These are phyloP conservation scores for Solanum chmielewskii DNA, from an alignment of 257 asterid species.

Conservation along the genomic window DNA sequence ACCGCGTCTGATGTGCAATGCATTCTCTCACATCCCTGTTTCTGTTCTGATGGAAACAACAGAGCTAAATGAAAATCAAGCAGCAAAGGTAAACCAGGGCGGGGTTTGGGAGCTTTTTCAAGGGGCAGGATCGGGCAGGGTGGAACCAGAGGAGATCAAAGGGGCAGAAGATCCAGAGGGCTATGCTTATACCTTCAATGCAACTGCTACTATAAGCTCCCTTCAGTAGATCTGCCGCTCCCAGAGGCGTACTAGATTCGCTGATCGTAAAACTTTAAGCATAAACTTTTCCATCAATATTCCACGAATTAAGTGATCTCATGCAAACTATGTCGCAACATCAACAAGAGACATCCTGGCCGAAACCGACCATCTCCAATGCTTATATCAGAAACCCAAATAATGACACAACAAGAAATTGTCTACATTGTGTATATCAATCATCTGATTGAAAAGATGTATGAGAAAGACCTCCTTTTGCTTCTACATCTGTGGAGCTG, in stretches of 20 bases:
- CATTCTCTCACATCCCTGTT: not conserved
- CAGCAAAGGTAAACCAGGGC: not conserved
- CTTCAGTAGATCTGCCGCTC: not conserved
- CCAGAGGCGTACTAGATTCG: not conserved
- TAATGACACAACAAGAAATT: not conserved
- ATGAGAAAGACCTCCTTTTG: not conserved
- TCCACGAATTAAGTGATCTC: not conserved
- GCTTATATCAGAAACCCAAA: not conserved
- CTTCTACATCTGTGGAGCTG: slow-evolving; percentile 29
- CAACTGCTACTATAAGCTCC: not conserved
- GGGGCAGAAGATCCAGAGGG: not conserved
- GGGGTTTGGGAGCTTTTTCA: not conserved
- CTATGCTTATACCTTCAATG: not conserved
- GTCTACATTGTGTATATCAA: not conserved
- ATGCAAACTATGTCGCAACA: not conserved
- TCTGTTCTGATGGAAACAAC: slow-evolving; percentile 3
- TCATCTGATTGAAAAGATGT: not conserved
- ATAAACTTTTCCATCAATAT: not conserved
- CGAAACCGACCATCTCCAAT: not conserved
- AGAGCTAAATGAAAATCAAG: not conserved
- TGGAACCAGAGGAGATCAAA: not conserved
- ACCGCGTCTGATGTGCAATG: not conserved
- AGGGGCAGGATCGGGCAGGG: not conserved
- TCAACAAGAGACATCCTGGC: not conserved
- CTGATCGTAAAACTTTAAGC: not conserved